Evolutionary conservation across 495 filamentous ascomycete genomes (phyloP), one percentile per base, ranked within the genome.

Genomic region (Penicillium waksmanii): DNA sequence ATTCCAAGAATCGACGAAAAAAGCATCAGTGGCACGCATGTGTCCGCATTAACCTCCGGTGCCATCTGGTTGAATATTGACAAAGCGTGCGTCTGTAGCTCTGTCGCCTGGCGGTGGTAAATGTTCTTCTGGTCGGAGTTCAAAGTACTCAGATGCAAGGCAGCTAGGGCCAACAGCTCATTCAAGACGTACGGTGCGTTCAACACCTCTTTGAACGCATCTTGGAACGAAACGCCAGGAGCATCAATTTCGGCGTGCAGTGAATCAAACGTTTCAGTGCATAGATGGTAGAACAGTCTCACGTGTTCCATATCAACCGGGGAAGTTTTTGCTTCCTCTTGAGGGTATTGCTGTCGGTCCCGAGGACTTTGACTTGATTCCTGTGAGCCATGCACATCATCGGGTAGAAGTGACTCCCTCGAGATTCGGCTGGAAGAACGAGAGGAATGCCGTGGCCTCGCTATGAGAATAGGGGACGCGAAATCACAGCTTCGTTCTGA

Each of bases 1-100:
- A 81, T 52, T 0, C 79, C 81, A 0, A 84, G 49, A 11, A 77
- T 10, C 1, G 69, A 65, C 1, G 82, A 79, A 56, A 84, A 86
- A n/a, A 85, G 48, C 47, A 84, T 79, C 3, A 72, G 53, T 0
- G 78, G 68, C 7, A 80, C 59, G 44, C 80, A 77, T n/a, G 69
- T 79, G 3, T 77, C 66, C 38, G 34, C 18, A 21, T 55, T 35
- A 44, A 53, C 17, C 8, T 53, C 18, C 18, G 54, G 54, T 12
- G 47, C 33, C 11, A 33, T 35, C 11, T 15, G 19, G 36, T 64
- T 55, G 17, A 64, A 66, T 12, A 42, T 46, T 11, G 15, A 43
- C 21, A 66, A 25, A 2, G 64, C 61, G 49, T 61, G 36, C 3
- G 21, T 63, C 27, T 66, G 61, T 2, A 66, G 25, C 15, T 64